Base-by-base conservation (phyloP, 139 green algal species). In the Limnomonas spitsbergensis region DNA sequence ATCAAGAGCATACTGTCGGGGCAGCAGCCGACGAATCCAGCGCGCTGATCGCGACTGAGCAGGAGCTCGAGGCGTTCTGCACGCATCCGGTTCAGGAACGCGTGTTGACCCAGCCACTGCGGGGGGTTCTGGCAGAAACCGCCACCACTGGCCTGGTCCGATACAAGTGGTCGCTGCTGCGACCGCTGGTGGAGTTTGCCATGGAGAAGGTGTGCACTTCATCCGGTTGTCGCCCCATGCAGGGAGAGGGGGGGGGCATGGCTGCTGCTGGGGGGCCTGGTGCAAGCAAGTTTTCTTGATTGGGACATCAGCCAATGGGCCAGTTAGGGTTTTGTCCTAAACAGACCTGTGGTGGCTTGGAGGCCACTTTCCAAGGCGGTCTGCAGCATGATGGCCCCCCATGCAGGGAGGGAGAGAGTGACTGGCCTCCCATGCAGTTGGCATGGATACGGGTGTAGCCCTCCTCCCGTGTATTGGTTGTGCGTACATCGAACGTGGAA, bases 81-180 rank as follows among this genome's bases (percentile, higher is more conserved):
- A 56, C 39, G 1, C 39, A 80, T 26, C 79, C 79, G 0, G 20
- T 78, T 27, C 52, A 75, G 2, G 75, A 87, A 54, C 66, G 81
- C 1, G 53, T 72, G 29, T 38, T 88, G 1, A 88, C 82, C 4
- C 53, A 73, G 4, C 47, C 82, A 3, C 73, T 89, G 26, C 73
- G 81, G 9, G 87, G 89, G 2, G 82, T 92, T 9, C 35, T 93
- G 2, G 86, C 85, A 27, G 86, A 93, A 67, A 83, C 78, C 0
- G 89, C 89, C 6, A 52, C 88, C 0, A 86, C 78, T 2, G 86
- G 84, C 6, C n/a, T 67, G 0, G 72, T 90, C 14, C 83, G 89
- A 0, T 93, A 88, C 78, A 72, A 80, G 20, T 93, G 89, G 89
- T 35, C 54, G 0, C 39, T 92, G 24, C 53, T 93, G 32, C 37